Evolutionary conservation across 345 rosid species (phyloP).

Genomic region (Reutealis trisperma): DNA sequence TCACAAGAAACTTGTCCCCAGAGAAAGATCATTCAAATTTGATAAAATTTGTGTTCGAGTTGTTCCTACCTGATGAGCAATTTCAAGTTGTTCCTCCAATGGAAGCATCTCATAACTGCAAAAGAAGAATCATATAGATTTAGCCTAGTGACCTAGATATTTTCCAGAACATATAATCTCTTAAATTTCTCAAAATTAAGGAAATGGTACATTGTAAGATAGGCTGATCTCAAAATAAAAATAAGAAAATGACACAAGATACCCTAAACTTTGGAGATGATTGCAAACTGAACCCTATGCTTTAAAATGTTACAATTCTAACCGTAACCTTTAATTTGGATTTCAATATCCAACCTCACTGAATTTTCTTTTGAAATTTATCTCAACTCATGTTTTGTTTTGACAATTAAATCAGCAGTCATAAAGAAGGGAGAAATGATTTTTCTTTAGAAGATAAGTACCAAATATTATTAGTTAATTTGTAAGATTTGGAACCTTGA

Average conservation of each 20-base stretch:
- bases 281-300: neutral
- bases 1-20: conserved; percentile 91
- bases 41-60: conserved; percentile 78
- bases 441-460: neutral
- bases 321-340: neutral
- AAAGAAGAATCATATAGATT: conserved; percentile 12
- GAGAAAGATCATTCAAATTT: conserved; percentile 75
- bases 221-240: neutral
- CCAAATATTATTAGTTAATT: neutral
- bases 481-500: neutral
- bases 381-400: neutral
- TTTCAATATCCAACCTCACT: neutral
- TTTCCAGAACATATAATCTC: neutral
- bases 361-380: neutral
- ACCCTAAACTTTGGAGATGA: neutral
- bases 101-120: conserved; percentile 92
- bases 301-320: neutral
- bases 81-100: conserved; percentile 82
- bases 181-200: neutral
- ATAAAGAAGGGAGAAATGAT: too few species aligned
- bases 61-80: conserved; percentile 85
- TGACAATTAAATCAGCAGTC: neutral
- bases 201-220: neutral
- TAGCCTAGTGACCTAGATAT: neutral
- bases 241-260: neutral